Evolutionary conservation across 495 filamentous ascomycete species (phyloP).

Genomic region (Poronia punctata): DNA sequence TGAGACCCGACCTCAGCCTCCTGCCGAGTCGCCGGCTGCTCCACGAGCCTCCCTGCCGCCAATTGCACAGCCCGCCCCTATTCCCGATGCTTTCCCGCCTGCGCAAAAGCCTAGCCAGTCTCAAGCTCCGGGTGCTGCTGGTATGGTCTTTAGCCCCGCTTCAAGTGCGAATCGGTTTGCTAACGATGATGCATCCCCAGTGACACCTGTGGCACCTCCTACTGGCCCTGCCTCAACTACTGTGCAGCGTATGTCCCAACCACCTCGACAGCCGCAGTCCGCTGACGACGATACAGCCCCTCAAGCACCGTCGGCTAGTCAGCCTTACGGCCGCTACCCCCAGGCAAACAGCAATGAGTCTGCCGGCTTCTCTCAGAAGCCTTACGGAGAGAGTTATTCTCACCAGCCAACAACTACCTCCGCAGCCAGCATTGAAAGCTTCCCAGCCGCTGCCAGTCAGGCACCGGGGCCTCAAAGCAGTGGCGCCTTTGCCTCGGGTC

Average conservation of each 20-base stretch:
- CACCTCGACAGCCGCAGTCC: constrained; percentile 19
- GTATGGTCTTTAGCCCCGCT: constrained; percentile 23
- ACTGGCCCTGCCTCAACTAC: constrained; percentile 24
- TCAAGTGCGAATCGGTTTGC: constrained; percentile 8
- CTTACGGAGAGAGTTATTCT: constrained; percentile 77
- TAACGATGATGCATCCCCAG: constrained; percentile 28
- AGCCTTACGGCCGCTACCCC: constrained; percentile 69
- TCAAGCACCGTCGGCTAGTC: constrained; percentile 35
- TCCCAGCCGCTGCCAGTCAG: constrained; percentile 57
- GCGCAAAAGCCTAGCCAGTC: constrained; percentile 62
- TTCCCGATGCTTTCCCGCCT: constrained; percentile 50
- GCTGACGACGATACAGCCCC: constrained; percentile 20
- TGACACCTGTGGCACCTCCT: constrained; percentile 25
- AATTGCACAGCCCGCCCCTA: constrained; percentile 46
- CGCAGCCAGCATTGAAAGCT: constrained; percentile 39
- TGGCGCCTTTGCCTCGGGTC: constrained; percentile 61
- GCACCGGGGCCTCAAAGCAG: constrained; percentile 47
- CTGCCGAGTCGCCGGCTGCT: constrained; percentile 85
- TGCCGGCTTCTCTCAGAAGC: constrained; percentile 61
- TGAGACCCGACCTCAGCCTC: constrained; percentile 90
- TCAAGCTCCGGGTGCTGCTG: constrained; percentile 31
- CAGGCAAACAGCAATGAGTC: constrained; percentile 50
- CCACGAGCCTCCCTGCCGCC: constrained; percentile 89
- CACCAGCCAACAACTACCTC: constrained; percentile 54
- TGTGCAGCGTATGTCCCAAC: constrained; percentile 27